These are phyloP conservation scores for Alternaria sp. DNA, from an alignment of 2,329 filamentous ascomycete species.

Conservation along the genomic window DNA sequence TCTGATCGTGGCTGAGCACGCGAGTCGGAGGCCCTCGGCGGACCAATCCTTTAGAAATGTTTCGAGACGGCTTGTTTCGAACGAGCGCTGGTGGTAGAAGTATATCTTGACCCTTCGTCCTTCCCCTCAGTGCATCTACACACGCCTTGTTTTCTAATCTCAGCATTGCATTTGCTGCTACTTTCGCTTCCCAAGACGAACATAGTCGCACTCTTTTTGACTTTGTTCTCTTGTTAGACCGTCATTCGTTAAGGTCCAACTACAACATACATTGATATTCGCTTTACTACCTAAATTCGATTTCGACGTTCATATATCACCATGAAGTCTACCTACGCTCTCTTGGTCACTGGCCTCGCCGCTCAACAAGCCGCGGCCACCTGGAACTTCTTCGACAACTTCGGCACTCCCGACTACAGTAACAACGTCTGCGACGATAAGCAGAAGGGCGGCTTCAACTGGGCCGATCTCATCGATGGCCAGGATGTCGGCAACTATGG, in stretches of 20 bases:
- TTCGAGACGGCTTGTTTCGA: conserved; percentile 35
- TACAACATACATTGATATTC: conserved; percentile 16
- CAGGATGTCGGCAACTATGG: conserved; percentile 67
- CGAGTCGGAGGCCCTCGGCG: conserved; percentile 16
- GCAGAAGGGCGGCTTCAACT: conserved; percentile 76
- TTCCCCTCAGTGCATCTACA: conserved; percentile 10
- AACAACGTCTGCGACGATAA: conserved; percentile 78
- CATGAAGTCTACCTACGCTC: conserved; percentile 52
- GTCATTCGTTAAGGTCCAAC: conserved; percentile 30
- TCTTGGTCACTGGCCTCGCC: conserved; percentile 56
- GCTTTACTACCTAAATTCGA: conserved; percentile 30
- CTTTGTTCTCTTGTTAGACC: conserved; percentile 14
- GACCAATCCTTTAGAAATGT: conserved; percentile 27
- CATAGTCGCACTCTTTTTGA: conserved; percentile 39
- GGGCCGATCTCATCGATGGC: conserved; percentile 62
- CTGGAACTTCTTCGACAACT: conserved; percentile 62
- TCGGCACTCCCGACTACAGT: conserved; percentile 72
- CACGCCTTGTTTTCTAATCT: conserved; percentile 24
- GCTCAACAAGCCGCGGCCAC: conserved; percentile 55
- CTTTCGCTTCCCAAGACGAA: conserved; percentile 28
- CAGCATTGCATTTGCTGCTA: conserved; percentile 17
- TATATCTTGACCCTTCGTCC: conserved; percentile 38
- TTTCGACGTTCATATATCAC: conserved; percentile 34
- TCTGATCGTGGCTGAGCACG: conserved; percentile 36
- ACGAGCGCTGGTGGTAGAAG: conserved; percentile 19